Evolutionary conservation across 768 basidiomycete genomes (phyloP).

Genomic region (Macrolepiota dolichaula): DNA sequence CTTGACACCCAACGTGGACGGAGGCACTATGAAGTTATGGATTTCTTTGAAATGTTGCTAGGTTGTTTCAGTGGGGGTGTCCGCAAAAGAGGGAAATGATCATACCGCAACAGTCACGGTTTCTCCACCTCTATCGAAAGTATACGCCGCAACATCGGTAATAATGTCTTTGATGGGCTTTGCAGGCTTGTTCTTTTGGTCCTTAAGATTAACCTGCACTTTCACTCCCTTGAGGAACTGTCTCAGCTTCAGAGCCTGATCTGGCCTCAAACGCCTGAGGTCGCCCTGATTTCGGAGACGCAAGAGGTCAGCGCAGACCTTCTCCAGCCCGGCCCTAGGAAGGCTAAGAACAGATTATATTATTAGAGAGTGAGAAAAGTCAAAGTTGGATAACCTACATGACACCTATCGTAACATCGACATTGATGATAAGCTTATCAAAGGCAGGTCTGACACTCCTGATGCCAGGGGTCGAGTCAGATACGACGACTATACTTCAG

Average conservation of each 20-base stretch:
- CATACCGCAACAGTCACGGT: slow-evolving; percentile 24
- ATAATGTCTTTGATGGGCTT: slow-evolving; percentile 27
- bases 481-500: neutral
- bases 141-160: slow-evolving; percentile 19
- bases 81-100: neutral
- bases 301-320: slow-evolving; percentile 20
- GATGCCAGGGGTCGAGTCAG: neutral
- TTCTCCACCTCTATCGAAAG: slow-evolving; percentile 25
- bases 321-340: slow-evolving; percentile 19
- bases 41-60: slow-evolving; percentile 26
- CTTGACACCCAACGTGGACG: slow-evolving; percentile 23
- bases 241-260: slow-evolving; percentile 20
- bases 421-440: slow-evolving; percentile 34
- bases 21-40: slow-evolving; percentile 20
- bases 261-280: slow-evolving; percentile 12
- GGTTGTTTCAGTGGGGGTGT: neutral
- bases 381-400: slow-evolving; percentile 24
- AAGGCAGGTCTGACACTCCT: slow-evolving; percentile 42
- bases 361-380: neutral
- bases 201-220: slow-evolving; percentile 18
- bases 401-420: slow-evolving; percentile 38
- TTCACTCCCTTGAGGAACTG: slow-evolving; percentile 28
- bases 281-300: slow-evolving; percentile 15
- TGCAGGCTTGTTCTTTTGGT: slow-evolving; percentile 19
- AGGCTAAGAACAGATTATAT: slow-evolving; percentile 19